phyloP scores from a whole-genome alignment of 106 monocot species.

The Posidonia australis region DNA sequence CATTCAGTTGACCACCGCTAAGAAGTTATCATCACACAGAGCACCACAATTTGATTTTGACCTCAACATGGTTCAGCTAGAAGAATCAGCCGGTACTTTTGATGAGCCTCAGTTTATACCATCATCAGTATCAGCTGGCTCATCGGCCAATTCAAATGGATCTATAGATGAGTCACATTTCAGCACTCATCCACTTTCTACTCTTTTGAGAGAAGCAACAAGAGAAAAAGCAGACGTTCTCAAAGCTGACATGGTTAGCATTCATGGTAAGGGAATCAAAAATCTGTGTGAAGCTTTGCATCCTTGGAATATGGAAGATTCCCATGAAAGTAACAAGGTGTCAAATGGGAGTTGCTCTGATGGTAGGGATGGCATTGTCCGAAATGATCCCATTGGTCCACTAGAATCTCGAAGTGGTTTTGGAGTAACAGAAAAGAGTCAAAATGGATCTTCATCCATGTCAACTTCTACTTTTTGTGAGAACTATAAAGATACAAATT shows the following conservation, averaged over 20 bases:
- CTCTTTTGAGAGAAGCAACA: not conserved
- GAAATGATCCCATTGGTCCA: not conserved
- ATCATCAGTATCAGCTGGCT: constrained; percentile 21
- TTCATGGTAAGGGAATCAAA: not conserved
- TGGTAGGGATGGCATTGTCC: not conserved
- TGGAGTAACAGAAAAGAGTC: not conserved
- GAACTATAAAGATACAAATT: not conserved
- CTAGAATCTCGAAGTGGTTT: not conserved
- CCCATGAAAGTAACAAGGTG: not conserved
- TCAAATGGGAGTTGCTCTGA: not conserved
- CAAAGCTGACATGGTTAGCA: not conserved
- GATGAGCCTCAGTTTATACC: constrained; percentile 3
- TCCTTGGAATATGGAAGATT: not conserved
- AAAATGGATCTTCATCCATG: not conserved
- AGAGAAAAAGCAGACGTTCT: constrained; percentile 4
- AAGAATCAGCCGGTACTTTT: constrained; percentile 14
- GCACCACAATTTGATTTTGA: constrained; percentile 51
- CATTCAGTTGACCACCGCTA: constrained; percentile 4
- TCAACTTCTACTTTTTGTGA: not conserved
- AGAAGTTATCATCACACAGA: constrained; percentile 14
- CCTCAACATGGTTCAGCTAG: constrained; percentile 49
- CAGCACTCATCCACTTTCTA: not conserved
- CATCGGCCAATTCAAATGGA: constrained; percentile 18
- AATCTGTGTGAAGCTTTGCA: not conserved
- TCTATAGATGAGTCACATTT: constrained; percentile 3